These are phyloP conservation scores for Bretschneidera sinensis DNA, from an alignment of 345 rosid genomes.

Conservation along the genomic window DNA sequence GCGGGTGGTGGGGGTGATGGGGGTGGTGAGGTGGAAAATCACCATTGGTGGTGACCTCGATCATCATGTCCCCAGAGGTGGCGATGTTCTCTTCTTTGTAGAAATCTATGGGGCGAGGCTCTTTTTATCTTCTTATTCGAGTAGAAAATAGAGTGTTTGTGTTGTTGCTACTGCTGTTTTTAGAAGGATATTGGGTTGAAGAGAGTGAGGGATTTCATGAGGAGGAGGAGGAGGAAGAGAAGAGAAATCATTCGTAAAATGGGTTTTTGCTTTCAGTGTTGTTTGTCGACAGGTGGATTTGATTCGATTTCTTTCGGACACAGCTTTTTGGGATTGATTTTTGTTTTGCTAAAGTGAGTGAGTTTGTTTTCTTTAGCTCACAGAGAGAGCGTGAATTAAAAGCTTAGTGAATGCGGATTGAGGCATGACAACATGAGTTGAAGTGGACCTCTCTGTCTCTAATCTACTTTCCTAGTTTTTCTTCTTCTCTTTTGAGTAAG, in stretches of 20 bases:
- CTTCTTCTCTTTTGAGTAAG: too few relatives aligned
- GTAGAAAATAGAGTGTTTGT: background rate
- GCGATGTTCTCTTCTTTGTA: conserved; percentile 58
- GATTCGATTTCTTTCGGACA: background rate
- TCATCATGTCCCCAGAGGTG: conserved; percentile 63
- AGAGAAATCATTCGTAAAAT: conserved; percentile 10
- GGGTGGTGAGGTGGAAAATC: conserved; percentile 51
- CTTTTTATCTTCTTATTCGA: too few relatives aligned
- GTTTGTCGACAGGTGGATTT: too few relatives aligned
- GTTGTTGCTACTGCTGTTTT: background rate
- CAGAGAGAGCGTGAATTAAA: conserved; percentile 27
- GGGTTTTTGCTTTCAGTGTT: too few relatives aligned
- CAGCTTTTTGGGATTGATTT: too few relatives aligned
- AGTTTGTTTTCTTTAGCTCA: too few relatives aligned
- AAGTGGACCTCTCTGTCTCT: conserved; percentile 1
- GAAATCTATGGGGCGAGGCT: conserved; percentile 61
- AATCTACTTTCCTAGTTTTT: background rate
- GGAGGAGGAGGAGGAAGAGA: conserved; percentile 13
- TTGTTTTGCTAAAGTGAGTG: too few relatives aligned
- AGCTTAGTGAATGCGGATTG: too few relatives aligned
- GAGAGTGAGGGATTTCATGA: conserved; percentile 5
- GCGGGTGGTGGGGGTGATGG: conserved; percentile 20
- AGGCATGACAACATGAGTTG: conserved; percentile 9
- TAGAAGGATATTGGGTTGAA: conserved; percentile 9
- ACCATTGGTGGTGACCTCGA: conserved; percentile 65